A percentile compares a stretch with the other conserved stretches of the same genome.
Conservation (phyloP, 2,329 filamentous ascomycete species). For the Talaromyces rugulosus region DNA sequence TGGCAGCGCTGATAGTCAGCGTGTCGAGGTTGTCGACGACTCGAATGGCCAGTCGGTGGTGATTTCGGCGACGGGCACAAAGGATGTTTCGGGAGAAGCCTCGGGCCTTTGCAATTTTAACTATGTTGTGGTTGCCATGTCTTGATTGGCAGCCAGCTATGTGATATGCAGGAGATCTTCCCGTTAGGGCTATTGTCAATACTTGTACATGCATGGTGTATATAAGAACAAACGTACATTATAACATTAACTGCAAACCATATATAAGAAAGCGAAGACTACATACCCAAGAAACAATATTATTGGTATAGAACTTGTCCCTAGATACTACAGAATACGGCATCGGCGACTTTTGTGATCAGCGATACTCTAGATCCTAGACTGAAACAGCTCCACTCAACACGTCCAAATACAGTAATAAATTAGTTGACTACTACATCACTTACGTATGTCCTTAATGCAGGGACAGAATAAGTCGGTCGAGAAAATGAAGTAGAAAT, state of each 20-base stretch:
- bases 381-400: background rate
- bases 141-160: background rate
- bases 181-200: background rate
- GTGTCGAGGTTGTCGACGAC: constrained; percentile 10
- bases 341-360: background rate
- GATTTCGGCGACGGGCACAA: constrained; percentile 7
- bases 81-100: constrained; percentile 8
- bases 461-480: background rate
- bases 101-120: constrained; percentile 14
- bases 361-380: background rate
- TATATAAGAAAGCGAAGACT: too few relatives aligned
- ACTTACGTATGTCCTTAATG: background rate
- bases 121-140: constrained; percentile 12
- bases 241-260: too few relatives aligned
- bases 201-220: background rate
- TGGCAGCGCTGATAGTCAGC: constrained; percentile 10
- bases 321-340: background rate
- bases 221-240: background rate
- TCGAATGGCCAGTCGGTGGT: background rate
- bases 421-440: too few relatives aligned
- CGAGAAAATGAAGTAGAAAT: background rate
- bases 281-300: too few relatives aligned
- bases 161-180: background rate
- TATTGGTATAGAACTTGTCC: background rate
- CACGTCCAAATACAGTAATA: background rate